A percentile compares a stretch with the other conserved stretches of the same genome.
These are phyloP conservation scores for Delonix regia DNA, from an alignment of 306 rosid genomes.

Conservation along the genomic window DNA sequence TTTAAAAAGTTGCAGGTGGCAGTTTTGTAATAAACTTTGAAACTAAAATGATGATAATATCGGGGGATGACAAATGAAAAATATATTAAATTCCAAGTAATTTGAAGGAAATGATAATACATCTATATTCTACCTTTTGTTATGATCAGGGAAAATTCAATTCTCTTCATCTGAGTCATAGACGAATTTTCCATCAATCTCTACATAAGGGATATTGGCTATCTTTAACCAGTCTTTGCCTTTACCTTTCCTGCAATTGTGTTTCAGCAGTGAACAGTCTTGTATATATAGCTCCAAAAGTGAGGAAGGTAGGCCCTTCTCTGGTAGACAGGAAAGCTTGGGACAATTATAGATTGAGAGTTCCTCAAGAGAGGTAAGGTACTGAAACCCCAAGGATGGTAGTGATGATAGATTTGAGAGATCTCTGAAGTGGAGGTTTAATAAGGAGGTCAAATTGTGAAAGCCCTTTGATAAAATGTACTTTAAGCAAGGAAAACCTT, in stretches of 20 bases:
- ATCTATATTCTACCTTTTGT: constrained; percentile 4
- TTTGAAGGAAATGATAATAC: background rate
- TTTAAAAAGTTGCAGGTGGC: background rate
- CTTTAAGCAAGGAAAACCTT: background rate
- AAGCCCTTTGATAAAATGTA: background rate
- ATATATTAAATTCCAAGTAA: background rate
- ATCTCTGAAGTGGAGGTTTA: rapidly evolving
- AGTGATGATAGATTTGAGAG: constrained; percentile 24
- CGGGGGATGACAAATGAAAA: no score
- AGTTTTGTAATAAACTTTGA: background rate
- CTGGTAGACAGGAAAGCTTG: constrained; percentile 7
- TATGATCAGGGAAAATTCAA: background rate
- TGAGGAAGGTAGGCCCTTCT: constrained; percentile 33
- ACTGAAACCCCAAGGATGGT: constrained; percentile 21
- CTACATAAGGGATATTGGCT: constrained; percentile 26
- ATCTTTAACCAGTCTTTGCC: constrained; percentile 32
- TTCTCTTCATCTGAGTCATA: constrained; percentile 15
- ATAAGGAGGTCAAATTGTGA: constrained; percentile 28
- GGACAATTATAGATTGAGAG: background rate
- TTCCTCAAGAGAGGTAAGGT: constrained; percentile 31
- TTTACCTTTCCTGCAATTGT: constrained; percentile 10
- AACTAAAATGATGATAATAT: background rate
- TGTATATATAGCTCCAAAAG: background rate
- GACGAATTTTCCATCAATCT: constrained; percentile 25
- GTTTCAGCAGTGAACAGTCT: constrained; percentile 14